A percentile compares a stretch with the other conserved stretches of the same genome.
These are phyloP conservation scores for Chloranthus sessilifolius DNA, from an alignment of 164 flowering plant genomes.

Conservation along the genomic window DNA sequence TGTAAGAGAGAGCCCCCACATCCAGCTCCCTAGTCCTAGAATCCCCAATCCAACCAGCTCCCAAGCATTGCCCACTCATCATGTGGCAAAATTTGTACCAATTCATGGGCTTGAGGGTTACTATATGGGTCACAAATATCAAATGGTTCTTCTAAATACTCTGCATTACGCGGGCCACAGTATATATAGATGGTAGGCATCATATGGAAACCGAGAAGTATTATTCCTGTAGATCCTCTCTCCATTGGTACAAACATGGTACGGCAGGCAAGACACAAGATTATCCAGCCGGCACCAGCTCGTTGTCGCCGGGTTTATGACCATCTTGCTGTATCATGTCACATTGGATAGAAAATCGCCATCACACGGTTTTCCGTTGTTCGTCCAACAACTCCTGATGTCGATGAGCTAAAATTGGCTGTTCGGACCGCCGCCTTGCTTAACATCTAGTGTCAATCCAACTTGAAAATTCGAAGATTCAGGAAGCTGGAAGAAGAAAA, in stretches of 20 bases:
- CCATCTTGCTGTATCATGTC: constrained; percentile 59
- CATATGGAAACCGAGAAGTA: constrained; percentile 37
- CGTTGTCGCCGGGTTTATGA: constrained; percentile 41
- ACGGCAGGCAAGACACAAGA: constrained; percentile 40
- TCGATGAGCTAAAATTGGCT: constrained; percentile 59
- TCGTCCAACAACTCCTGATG: constrained; percentile 64
- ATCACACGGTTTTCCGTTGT: constrained; percentile 45
- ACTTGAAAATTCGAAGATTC: constrained; percentile 50
- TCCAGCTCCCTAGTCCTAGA: constrained; percentile 60
- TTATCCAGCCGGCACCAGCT: constrained; percentile 37
- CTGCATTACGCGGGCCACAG: constrained; percentile 46
- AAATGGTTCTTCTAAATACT: constrained; percentile 32
- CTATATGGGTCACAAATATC: constrained; percentile 50
- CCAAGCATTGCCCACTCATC: constrained; percentile 48
- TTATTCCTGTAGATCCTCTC: constrained; percentile 32
- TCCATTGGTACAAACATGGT: constrained; percentile 27
- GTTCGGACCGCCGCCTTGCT: constrained; percentile 46
- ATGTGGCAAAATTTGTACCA: constrained; percentile 52
- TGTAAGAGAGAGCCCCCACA: constrained; percentile 43
- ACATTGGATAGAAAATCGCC: constrained; percentile 49
- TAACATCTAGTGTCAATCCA: constrained; percentile 36
- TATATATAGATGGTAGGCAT: constrained; percentile 52
- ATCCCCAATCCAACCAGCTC: constrained; percentile 56
- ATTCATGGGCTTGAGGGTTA: constrained; percentile 52
- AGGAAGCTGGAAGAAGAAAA: constrained; percentile 34